phyloP scores from a whole-genome alignment of 1,139 yeast species.

The Neolecta irregularis region DNA sequence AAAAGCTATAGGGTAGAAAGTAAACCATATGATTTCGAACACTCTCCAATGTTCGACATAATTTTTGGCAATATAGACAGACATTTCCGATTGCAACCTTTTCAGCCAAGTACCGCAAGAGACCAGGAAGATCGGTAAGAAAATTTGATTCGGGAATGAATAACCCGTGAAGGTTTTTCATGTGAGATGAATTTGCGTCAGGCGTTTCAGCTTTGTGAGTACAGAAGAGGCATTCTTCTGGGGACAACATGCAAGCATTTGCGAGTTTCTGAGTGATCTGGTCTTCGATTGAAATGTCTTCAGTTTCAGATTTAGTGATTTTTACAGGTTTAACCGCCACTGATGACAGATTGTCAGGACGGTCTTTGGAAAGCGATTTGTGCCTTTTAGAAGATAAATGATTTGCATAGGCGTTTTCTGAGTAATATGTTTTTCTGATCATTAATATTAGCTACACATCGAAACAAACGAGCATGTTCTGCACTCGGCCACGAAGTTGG shows the following conservation, averaged over 20 bases:
- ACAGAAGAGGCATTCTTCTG: constrained; percentile 61
- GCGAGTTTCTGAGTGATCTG: neutral
- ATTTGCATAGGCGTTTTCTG: constrained; percentile 18
- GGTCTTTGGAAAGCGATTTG: too few relatives aligned
- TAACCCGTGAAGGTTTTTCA: constrained; percentile 66
- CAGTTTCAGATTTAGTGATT: neutral
- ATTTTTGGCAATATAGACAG: constrained; percentile 70
- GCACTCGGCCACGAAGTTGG: constrained; percentile 15
- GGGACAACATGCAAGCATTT: constrained; percentile 37
- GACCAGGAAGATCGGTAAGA: constrained; percentile 53
- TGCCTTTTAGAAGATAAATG: constrained; percentile 17
- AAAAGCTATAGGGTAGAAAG: neutral
- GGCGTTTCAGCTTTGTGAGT: constrained; percentile 22
- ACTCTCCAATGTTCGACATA: constrained; percentile 70
- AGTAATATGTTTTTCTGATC: constrained; percentile 17
- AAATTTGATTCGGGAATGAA: constrained; percentile 72
- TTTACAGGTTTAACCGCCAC: neutral
- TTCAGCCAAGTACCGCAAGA: constrained; percentile 60
- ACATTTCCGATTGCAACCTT: constrained; percentile 73
- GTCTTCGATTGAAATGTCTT: constrained; percentile 1
- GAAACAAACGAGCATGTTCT: too few relatives aligned
- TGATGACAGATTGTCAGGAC: neutral
- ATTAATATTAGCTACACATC: too few relatives aligned
- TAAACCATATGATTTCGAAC: constrained; percentile 69
- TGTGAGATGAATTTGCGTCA: constrained; percentile 57